These are phyloP conservation scores for Xylaria arbuscula DNA, from an alignment of 2,329 filamentous ascomycete genomes.

Conservation along the genomic window DNA sequence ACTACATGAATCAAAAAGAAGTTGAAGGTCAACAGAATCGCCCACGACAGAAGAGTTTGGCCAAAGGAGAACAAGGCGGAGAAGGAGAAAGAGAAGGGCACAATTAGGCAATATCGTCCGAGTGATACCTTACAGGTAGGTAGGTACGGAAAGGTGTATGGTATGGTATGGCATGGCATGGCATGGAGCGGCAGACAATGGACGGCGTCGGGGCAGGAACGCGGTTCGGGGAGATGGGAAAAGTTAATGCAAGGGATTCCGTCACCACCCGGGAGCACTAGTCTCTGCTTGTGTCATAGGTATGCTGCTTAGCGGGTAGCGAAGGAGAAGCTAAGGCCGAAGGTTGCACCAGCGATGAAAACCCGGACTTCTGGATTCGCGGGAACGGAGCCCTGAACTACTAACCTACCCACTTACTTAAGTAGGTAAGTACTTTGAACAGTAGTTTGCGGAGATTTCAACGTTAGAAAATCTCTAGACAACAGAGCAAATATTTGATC, in stretches of 20 bases:
- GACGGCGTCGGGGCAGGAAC: slow-evolving; percentile 27
- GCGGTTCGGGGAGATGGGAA: slow-evolving; percentile 32
- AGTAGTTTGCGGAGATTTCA: no score
- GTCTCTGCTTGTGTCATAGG: background rate
- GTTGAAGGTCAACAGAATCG: background rate
- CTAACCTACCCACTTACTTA: background rate
- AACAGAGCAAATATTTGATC: no score
- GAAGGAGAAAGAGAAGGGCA: background rate
- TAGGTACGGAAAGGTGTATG: background rate
- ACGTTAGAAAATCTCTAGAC: no score
- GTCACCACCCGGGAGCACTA: slow-evolving; percentile 44
- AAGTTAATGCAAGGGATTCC: slow-evolving; percentile 47
- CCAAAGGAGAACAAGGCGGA: slow-evolving; percentile 13
- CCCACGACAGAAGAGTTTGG: slow-evolving; percentile 4
- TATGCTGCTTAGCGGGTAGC: slow-evolving; percentile 1
- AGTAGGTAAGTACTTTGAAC: background rate
- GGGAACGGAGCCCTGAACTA: slow-evolving; percentile 23
- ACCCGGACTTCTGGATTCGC: slow-evolving; percentile 35
- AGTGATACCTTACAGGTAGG: slow-evolving; percentile 3
- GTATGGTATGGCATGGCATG: background rate
- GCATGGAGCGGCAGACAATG: slow-evolving; percentile 26
- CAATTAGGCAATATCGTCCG: slow-evolving; percentile 29
- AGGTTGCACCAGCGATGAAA: slow-evolving; percentile 38
- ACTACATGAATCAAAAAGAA: slow-evolving; percentile 10
- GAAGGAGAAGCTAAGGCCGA: slow-evolving; percentile 10